Evolutionary conservation across 768 basidiomycete species (phyloP).

Genomic region (Collybia sp.): DNA sequence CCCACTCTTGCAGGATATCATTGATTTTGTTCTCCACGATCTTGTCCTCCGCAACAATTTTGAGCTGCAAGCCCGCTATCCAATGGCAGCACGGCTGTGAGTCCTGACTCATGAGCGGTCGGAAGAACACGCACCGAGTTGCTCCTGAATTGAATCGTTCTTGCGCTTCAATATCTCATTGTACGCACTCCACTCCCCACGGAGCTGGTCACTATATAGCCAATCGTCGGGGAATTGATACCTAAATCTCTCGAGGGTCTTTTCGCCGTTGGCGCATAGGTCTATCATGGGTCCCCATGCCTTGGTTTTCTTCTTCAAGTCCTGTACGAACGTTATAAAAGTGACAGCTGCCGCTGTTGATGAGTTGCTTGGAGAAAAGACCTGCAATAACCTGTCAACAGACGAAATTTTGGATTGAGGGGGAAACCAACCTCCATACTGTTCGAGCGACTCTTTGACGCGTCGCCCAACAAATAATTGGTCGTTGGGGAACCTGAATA

Average conservation of each 20-base stretch:
- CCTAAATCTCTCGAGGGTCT: slow-evolving; percentile 94
- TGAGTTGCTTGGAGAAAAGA: slow-evolving; percentile 73
- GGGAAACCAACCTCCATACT: slow-evolving; percentile 22
- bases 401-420: background rate
- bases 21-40: slow-evolving; percentile 95
- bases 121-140: slow-evolving; percentile 66
- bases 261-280: slow-evolving; percentile 91
- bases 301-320: slow-evolving; percentile 95
- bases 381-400: slow-evolving; percentile 29
- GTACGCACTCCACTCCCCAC: slow-evolving; percentile 98
- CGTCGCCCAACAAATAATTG: slow-evolving; percentile 14
- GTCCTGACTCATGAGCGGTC: background rate
- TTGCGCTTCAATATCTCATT: slow-evolving; percentile 97
- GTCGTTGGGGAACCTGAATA: slow-evolving; percentile 7
- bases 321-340: slow-evolving; percentile 99
- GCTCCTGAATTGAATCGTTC: slow-evolving; percentile 98
- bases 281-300: slow-evolving; percentile 97
- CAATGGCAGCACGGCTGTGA: background rate
- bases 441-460: slow-evolving; percentile 12
- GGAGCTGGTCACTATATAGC: slow-evolving; percentile 96
- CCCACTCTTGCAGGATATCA: slow-evolving; percentile 91
- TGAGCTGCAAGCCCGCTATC: slow-evolving; percentile 92
- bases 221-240: slow-evolving; percentile 97
- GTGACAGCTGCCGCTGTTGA: slow-evolving; percentile 98
- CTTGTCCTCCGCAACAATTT: slow-evolving; percentile 99